Conservation (phyloP, 2,329 filamentous ascomycete species). For the Aspergillus sp. region DNA sequence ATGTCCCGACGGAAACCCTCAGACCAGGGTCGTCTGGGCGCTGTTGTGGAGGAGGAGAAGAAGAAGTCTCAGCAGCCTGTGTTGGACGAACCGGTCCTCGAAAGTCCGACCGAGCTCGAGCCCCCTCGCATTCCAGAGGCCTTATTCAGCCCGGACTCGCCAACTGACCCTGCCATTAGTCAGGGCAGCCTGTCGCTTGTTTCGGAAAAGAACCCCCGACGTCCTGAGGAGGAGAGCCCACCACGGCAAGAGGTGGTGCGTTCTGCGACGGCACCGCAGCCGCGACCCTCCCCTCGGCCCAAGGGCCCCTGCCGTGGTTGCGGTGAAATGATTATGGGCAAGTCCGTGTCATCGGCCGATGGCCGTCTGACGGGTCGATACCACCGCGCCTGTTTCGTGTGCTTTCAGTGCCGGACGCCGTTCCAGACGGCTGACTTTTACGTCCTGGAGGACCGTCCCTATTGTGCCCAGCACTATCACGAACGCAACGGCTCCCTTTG, state of each 20-base stretch:
- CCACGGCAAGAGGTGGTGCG: conserved; percentile 16
- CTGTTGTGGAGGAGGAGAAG: conserved; percentile 59
- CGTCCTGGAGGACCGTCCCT: conserved; percentile 81
- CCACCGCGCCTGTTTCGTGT: conserved; percentile 93
- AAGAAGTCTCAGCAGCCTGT: conserved; percentile 18
- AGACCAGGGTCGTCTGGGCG: conserved; percentile 49
- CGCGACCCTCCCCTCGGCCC: conserved; percentile 48
- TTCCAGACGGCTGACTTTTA: conserved; percentile 92
- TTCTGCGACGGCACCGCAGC: conserved; percentile 35
- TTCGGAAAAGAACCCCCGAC: conserved; percentile 19
- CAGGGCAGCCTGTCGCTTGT: conserved; percentile 43
- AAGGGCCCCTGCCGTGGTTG: conserved; percentile 85
- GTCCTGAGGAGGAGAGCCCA: conserved; percentile 5
- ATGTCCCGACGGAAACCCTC: conserved; percentile 32
- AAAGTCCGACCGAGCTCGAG: conserved; percentile 27
- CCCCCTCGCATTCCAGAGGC: conserved; percentile 34
- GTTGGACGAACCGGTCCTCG: conserved; percentile 39
- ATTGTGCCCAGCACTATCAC: conserved; percentile 92
- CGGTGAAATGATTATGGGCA: conserved; percentile 74
- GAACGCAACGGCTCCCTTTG: conserved; percentile 86
- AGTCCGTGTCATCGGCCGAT: conserved; percentile 91
- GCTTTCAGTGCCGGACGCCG: conserved; percentile 75
- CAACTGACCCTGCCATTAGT: conserved; percentile 50
- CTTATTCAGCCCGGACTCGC: conserved; percentile 47
- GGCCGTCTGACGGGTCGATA: conserved; percentile 89